Conservation (phyloP, 1,139 yeast genomes). For the Pichia sp. region DNA sequence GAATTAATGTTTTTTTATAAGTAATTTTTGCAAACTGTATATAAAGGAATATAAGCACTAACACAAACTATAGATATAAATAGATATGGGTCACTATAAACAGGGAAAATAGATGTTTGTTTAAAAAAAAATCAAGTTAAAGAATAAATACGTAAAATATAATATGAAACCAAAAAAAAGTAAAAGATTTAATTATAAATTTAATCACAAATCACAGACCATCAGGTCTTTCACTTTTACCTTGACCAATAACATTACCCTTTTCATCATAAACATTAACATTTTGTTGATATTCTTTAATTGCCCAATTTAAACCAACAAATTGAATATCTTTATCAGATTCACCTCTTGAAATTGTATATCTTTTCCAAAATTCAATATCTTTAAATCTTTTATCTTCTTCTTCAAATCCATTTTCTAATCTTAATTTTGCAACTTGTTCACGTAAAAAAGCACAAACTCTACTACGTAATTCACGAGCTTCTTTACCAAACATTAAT, state of each 20-base stretch:
- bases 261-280: constrained; percentile 33
- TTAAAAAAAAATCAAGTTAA: background rate
- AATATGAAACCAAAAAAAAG: background rate
- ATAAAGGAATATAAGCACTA: too few species aligned
- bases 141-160: background rate
- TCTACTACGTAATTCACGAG: constrained; percentile 55
- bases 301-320: constrained; percentile 77
- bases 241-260: constrained; percentile 26
- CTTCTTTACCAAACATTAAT: constrained; percentile 57
- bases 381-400: constrained; percentile 61
- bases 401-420: constrained; percentile 43
- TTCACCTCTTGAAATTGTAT: constrained; percentile 56
- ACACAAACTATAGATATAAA: too few species aligned
- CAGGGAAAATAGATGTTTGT: background rate
- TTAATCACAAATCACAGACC: constrained; percentile 3
- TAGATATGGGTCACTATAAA: too few species aligned
- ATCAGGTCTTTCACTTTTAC: constrained; percentile 17
- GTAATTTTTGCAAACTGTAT: too few species aligned
- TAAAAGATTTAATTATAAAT: too few species aligned
- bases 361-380: constrained; percentile 68
- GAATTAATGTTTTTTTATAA: too few species aligned
- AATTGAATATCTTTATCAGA: constrained; percentile 64
- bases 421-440: constrained; percentile 55
- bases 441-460: constrained; percentile 66
- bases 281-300: constrained; percentile 57